These are phyloP conservation scores for Euphorbia schlechtendalii DNA, from an alignment of 441 rosid genomes.

Conservation along the genomic window DNA sequence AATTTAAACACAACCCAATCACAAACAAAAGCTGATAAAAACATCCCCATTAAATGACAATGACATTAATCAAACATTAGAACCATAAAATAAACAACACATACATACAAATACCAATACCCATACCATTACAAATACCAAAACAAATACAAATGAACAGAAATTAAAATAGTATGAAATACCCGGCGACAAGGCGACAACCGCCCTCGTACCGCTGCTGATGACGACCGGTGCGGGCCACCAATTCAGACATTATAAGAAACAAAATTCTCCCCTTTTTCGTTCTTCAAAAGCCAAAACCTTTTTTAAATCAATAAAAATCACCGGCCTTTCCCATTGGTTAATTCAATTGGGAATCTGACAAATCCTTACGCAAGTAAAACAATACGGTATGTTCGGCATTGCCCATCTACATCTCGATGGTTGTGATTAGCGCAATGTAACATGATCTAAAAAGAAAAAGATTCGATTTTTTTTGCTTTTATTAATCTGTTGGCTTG, in stretches of 20 bases:
- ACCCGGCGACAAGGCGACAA: conserved; percentile 96
- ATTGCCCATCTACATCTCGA: conserved; percentile 23
- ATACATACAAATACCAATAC: background rate
- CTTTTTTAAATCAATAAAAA: conserved; percentile 11
- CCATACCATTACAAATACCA: background rate
- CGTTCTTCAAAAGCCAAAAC: background rate
- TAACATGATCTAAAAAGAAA: conserved; percentile 32
- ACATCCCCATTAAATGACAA: conserved; percentile 7
- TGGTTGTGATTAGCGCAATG: conserved; percentile 25
- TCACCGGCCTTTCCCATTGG: background rate
- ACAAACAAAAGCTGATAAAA: background rate
- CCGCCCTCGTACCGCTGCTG: conserved; percentile 91
- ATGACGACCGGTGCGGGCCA: conserved; percentile 97
- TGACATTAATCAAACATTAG: conserved; percentile 1
- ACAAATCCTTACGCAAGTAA: conserved; percentile 30
- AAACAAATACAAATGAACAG: too few relatives aligned
- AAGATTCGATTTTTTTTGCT: background rate
- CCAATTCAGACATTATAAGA: conserved; percentile 70
- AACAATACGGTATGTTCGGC: conserved; percentile 21
- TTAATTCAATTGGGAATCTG: background rate
- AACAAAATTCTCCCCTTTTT: background rate
- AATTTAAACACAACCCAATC: background rate
- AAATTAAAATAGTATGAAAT: conserved; percentile 10
- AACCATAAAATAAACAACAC: background rate
- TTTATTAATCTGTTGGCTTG: background rate